A percentile compares a stretch with the other conserved stretches of the same genome.
phyloP scores from a whole-genome alignment of 257 asterid species.

The Ilex asprella region DNA sequence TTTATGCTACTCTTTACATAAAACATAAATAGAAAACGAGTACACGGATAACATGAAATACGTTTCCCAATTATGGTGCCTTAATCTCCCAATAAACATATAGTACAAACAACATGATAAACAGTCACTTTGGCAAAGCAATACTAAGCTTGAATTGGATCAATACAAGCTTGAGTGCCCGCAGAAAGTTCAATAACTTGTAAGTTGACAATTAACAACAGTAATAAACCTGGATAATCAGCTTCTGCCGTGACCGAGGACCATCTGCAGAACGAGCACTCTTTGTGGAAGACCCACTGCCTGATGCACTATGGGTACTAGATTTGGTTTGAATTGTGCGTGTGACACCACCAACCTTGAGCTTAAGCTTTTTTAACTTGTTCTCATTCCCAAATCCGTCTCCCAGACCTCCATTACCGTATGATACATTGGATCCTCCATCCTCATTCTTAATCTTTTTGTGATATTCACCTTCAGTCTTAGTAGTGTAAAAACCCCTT shows the following conservation, averaged over 20 bases:
- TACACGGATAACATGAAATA: too few species aligned
- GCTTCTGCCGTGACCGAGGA: slow-evolving; percentile 41
- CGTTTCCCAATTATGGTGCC: too few species aligned
- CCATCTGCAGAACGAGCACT: slow-evolving; percentile 41
- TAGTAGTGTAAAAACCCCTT: slow-evolving; percentile 45
- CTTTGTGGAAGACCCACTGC: slow-evolving; percentile 39
- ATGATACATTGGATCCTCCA: slow-evolving; percentile 24
- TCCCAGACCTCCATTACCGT: slow-evolving; percentile 27
- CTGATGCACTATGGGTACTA: slow-evolving; percentile 44
- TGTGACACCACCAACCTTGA: slow-evolving; percentile 87
- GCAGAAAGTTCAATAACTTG: slow-evolving; percentile 2
- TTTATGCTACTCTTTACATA: too few species aligned
- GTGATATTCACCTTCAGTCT: slow-evolving; percentile 19
- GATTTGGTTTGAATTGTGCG: slow-evolving; percentile 73
- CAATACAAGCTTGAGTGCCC: too few species aligned
- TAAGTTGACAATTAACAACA: slow-evolving; percentile 4
- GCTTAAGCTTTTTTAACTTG: slow-evolving; percentile 62
- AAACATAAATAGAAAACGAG: too few species aligned
- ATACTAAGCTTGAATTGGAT: too few species aligned
- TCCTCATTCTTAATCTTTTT: slow-evolving; percentile 17
- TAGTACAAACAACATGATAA: too few species aligned
- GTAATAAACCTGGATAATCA: slow-evolving; percentile 46
- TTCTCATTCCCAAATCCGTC: slow-evolving; percentile 53
- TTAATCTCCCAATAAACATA: too few species aligned
- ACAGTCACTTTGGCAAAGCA: too few species aligned